Base-by-base conservation (phyloP, 2,329 filamentous ascomycete species). In the Arthrobotrys musiformis region DNA sequence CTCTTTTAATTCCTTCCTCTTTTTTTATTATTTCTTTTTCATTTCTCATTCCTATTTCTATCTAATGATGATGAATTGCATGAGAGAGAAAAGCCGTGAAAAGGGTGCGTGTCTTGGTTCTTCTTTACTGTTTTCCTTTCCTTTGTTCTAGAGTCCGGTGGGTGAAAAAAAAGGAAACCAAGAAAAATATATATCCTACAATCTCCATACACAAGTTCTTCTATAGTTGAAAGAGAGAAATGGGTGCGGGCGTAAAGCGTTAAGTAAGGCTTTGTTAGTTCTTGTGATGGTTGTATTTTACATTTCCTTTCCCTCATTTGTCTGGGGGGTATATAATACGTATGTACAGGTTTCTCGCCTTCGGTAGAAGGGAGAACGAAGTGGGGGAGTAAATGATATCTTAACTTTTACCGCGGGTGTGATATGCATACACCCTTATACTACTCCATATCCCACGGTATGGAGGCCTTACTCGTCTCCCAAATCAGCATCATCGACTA, bases 401-500 rank as follows among this genome's bases (percentile, higher is more conserved):
- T n/a, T n/a, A n/a, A n/a, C n/a, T n/a, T n/a, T n/a, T n/a, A n/a
- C n/a, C n/a, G n/a, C n/a, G n/a, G n/a, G n/a, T n/a, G n/a, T n/a
- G n/a, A n/a, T n/a, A n/a, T n/a, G n/a, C n/a, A n/a, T n/a, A n/a
- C n/a, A n/a, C n/a, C n/a, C n/a, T n/a, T n/a, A n/a, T n/a, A n/a
- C n/a, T n/a, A 35, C 11, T 11, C 11, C 11, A 5, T 35, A 35
- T 35, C 30, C 11, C 11, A 6, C 30, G 5, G 5, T 35, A 5
- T 35, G 30, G 22, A 2, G 4, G 4, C 4, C 19, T 15, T 2
- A 13, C 17, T 50, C 13, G 24, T 28, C 15, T 13, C 60, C 63
- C 30, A 70, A 22, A 8, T 24, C 33, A 7, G n/a, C 46, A 17
- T 77, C 73, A 30, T 78, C 73, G 80, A 92, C 89, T 79, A 97